A percentile compares a stretch with the other conserved stretches of the same genome.
Conservation (phyloP, 176 grass and related monocot species). For the Melocanna baccifera region DNA sequence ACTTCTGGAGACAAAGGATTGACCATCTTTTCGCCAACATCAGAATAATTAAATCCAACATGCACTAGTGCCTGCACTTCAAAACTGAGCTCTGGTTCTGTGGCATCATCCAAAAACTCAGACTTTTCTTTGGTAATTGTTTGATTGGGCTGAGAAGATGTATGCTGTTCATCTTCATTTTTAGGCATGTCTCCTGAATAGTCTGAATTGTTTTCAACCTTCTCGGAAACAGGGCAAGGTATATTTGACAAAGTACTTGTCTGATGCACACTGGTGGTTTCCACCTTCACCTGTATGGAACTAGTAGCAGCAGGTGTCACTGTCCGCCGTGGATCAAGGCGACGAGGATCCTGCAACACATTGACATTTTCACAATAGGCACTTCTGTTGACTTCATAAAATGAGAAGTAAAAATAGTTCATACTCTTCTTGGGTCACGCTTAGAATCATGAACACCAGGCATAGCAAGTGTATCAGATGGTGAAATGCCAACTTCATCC, state of each 20-base stretch:
- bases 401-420: constrained; percentile 34
- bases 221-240: constrained; percentile 37
- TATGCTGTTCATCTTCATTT: constrained; percentile 31
- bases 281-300: constrained; percentile 43
- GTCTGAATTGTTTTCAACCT: constrained; percentile 40
- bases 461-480: constrained; percentile 38
- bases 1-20: constrained; percentile 58
- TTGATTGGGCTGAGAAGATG: constrained; percentile 28
- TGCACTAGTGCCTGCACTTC: constrained; percentile 26
- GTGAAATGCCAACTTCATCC: constrained; percentile 35
- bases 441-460: constrained; percentile 59
- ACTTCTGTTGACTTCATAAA: constrained; percentile 36
- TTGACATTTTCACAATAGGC: constrained; percentile 28
- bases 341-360: constrained; percentile 88
- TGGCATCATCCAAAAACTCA: constrained; percentile 36
- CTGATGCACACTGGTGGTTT: constrained; percentile 34
- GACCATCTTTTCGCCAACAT: constrained; percentile 40
- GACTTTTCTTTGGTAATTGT: constrained; percentile 31
- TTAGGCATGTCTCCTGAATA: constrained; percentile 36
- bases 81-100: constrained; percentile 24
- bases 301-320: constrained; percentile 39
- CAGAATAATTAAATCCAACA: constrained; percentile 25
- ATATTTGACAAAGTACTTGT: constrained; percentile 34
- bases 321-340: constrained; percentile 88
- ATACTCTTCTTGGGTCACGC: constrained; percentile 96